A percentile compares a stretch with the other conserved stretches of the same genome.
Evolutionary conservation across 345 rosid genomes (phyloP).

Genomic region (Lepidium aucheri): DNA sequence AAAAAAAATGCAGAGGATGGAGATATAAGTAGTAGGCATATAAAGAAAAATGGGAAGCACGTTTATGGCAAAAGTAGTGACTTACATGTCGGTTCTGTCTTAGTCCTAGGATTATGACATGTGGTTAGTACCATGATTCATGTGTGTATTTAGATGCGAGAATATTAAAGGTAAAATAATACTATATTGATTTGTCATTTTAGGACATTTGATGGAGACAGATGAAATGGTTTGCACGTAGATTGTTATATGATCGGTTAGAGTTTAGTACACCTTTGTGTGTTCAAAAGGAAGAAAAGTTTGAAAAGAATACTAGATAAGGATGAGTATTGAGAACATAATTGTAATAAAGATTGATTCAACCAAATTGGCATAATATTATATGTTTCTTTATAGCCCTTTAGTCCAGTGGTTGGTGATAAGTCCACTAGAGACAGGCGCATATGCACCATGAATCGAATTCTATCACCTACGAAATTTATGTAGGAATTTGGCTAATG

Average conservation of each 20-base stretch:
- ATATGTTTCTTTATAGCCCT: too few relatives aligned
- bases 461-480: too few relatives aligned
- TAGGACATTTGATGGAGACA: constrained; percentile 16
- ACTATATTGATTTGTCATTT: background rate
- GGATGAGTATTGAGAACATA: too few relatives aligned
- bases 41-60: constrained; percentile 23
- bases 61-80: constrained; percentile 24
- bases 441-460: too few relatives aligned
- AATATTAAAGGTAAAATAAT: background rate
- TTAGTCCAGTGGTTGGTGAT: too few relatives aligned
- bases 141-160: background rate
- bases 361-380: too few relatives aligned
- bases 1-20: constrained; percentile 4
- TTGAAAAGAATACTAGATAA: too few relatives aligned
- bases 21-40: constrained; percentile 3
- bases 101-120: constrained; percentile 11
- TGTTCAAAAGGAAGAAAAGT: too few relatives aligned
- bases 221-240: constrained; percentile 23
- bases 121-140: constrained; percentile 2
- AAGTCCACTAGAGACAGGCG: too few relatives aligned
- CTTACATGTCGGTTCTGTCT: constrained; percentile 21
- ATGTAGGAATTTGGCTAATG: too few relatives aligned
- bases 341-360: too few relatives aligned
- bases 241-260: background rate
- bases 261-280: background rate